phyloP scores from a whole-genome alignment of 2,329 filamentous ascomycete species.

The Albifimbria verrucaria region DNA sequence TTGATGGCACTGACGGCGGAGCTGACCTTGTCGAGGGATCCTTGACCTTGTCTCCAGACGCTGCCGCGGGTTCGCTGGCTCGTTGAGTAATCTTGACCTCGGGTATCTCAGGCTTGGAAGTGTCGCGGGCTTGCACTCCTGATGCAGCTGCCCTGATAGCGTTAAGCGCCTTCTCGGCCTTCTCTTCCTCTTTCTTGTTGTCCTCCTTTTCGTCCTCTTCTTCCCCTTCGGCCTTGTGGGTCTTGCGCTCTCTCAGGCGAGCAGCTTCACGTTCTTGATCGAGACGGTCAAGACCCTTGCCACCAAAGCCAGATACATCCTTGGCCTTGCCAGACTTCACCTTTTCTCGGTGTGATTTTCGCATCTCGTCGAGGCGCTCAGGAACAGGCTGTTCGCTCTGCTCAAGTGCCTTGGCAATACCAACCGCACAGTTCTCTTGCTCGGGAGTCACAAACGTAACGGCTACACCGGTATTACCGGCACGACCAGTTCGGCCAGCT shows the following conservation, averaged over 20 bases:
- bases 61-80: slow-evolving; percentile 54
- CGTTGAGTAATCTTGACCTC: slow-evolving; percentile 31
- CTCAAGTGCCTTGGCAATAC: slow-evolving; percentile 87
- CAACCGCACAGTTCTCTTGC: slow-evolving; percentile 85
- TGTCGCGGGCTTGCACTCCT: slow-evolving; percentile 51
- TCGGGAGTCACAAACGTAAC: slow-evolving; percentile 92
- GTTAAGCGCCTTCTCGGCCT: slow-evolving; percentile 65
- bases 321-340: slow-evolving; percentile 92
- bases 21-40: slow-evolving; percentile 82
- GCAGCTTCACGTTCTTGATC: slow-evolving; percentile 89
- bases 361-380: slow-evolving; percentile 62
- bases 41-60: slow-evolving; percentile 54
- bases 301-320: slow-evolving; percentile 85
- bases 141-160: slow-evolving; percentile 62
- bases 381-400: slow-evolving; percentile 86
- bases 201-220: slow-evolving; percentile 83
- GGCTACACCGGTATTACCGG: slow-evolving; percentile 90
- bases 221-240: slow-evolving; percentile 83
- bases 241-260: slow-evolving; percentile 80
- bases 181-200: slow-evolving; percentile 66
- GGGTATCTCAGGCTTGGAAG: slow-evolving; percentile 39
- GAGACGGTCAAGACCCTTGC: slow-evolving; percentile 87
- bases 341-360: slow-evolving; percentile 77
- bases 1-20: slow-evolving; percentile 92
- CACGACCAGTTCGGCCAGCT: slow-evolving; percentile 87